Conservation (phyloP, 2,329 filamentous ascomycete genomes). For the Penicillium olsonii region DNA sequence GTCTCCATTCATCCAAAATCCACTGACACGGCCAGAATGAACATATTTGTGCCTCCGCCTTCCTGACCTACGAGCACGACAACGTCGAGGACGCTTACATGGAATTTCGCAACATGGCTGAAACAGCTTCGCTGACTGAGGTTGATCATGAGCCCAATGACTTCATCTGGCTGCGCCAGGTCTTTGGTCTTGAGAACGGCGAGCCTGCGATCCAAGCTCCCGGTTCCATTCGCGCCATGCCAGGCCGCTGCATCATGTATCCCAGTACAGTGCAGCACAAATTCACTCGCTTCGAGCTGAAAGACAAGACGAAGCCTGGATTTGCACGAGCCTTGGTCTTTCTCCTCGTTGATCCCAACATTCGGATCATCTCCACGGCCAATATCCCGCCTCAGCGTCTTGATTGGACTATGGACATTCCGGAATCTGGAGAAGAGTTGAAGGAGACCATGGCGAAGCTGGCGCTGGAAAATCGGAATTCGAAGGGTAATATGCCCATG, state of each 20-base stretch:
- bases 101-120: conserved; percentile 51
- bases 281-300: conserved; percentile 52
- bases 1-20: background rate
- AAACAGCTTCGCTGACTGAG: conserved; percentile 31
- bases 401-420: conserved; percentile 43
- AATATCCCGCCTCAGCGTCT: conserved; percentile 56
- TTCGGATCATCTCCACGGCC: conserved; percentile 55
- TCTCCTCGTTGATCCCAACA: conserved; percentile 61
- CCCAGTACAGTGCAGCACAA: conserved; percentile 52
- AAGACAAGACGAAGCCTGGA: conserved; percentile 54
- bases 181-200: conserved; percentile 30
- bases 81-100: conserved; percentile 60
- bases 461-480: conserved; percentile 23
- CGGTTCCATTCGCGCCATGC: conserved; percentile 20
- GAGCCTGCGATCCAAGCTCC: conserved; percentile 26
- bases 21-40: conserved; percentile 52
- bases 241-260: conserved; percentile 28
- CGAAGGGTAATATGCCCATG: conserved; percentile 33
- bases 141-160: conserved; percentile 33
- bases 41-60: conserved; percentile 62
- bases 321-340: conserved; percentile 57
- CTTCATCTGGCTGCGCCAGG: conserved; percentile 32
- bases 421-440: conserved; percentile 24
- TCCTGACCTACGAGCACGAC: conserved; percentile 63
- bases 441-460: conserved; percentile 18